These are phyloP conservation scores for Malus hybrid DNA, from an alignment of 331 rosid species.

Conservation along the genomic window DNA sequence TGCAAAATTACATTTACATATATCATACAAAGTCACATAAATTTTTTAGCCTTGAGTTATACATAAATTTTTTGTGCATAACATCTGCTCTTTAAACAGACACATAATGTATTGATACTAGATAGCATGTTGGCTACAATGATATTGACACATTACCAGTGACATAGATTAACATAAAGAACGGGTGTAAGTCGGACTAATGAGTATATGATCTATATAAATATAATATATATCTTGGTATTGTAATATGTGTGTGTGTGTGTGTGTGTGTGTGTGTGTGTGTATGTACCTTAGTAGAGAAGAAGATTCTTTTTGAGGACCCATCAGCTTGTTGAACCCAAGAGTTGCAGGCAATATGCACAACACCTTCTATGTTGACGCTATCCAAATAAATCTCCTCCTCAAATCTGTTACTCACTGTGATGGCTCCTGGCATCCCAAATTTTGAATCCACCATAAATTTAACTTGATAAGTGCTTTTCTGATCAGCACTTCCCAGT, in stretches of 20 bases:
- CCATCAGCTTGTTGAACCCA: neutral
- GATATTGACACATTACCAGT: no score
- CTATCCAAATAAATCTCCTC: neutral
- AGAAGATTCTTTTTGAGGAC: neutral
- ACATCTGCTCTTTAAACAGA: no score
- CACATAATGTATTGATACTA: no score
- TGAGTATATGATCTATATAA: no score
- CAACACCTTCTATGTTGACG: slow-evolving; percentile 3
- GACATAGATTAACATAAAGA: no score
- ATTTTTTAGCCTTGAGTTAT: no score
- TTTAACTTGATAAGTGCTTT: neutral
- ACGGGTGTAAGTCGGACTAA: no score
- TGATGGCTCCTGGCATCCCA: slow-evolving; percentile 1
- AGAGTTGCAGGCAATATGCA: neutral
- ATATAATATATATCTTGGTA: no score
- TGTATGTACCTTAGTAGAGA: neutral
- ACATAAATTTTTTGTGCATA: no score
- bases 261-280: rapidly evolving
- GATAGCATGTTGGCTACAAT: no score
- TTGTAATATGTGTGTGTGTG: no score
- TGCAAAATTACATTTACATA: neutral
- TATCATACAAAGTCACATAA: no score
- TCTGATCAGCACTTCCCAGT: neutral
- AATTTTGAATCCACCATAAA: neutral
- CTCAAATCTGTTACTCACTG: neutral